Base-by-base conservation (phyloP, 2,329 filamentous ascomycete species). In the Aureobasidium lini region DNA sequence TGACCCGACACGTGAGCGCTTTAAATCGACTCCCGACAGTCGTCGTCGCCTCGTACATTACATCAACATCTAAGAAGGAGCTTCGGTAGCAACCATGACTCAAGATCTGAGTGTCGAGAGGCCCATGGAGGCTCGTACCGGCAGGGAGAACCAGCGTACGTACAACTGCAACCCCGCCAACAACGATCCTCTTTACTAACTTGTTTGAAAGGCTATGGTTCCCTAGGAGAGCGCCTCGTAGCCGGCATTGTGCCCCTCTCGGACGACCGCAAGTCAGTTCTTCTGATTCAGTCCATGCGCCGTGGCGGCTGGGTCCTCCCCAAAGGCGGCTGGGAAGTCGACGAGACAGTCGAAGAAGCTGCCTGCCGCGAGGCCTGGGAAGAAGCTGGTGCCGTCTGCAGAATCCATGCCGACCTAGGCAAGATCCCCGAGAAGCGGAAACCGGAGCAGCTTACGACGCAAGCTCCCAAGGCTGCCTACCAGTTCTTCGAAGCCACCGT, bases 271-370 rank as follows among this genome's bases (percentile, higher is more conserved):
- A 86, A 85, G 68, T 87, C 89, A 73, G 93, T 99, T 62, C 82
- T 99, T 66, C 81, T 99, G 66, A 96, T 97, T 68, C 91, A 96
- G 77, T 96, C 91, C 58, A 93, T 89, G 56, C 84, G 90, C 64
- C 87, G 91, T 68, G 90, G 90, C 73, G 90, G 89, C 68, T 99
- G 94, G 94, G 94, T 99, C 44, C 81, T 99, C 61, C 94, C 94
- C 62, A 99, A 99, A 74, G 94, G 94, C 70, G 94, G 94, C 62
- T 99, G 94, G 92, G 94, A 99, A 75, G 87, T 85, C 36, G 94
- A 99, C 74, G 94, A 99, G 76, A 94, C 89, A 64, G 84, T 88
- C 63, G 84, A 93, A 72, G 89, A 94, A 60, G 94, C 94, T 59
- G 84, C 84, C 52, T 87, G 79, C 79, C 81, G 94, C 66, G 94